Percentiles rank a stretch among this genome's conserved stretches.
Evolutionary conservation across 140 eudicot genomes (phyloP).

Genomic region (Erigeron philadelphicus): DNA sequence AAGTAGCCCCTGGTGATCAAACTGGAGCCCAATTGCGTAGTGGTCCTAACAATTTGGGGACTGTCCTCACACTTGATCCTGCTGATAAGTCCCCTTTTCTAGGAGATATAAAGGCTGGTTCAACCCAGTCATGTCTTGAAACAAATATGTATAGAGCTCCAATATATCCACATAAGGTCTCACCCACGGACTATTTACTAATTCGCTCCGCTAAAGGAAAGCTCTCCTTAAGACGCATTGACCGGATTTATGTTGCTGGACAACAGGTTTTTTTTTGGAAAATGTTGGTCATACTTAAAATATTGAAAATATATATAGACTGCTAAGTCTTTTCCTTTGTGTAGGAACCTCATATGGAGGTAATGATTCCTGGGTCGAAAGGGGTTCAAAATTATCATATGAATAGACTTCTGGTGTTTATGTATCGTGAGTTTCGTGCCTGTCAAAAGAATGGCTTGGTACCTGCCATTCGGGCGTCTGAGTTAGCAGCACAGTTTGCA

Average conservation of each 20-base stretch:
- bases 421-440: conserved; percentile 87
- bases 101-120: conserved; percentile 94
- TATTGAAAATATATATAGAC: not conserved
- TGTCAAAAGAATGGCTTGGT: conserved; percentile 73
- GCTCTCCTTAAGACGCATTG: conserved; percentile 89
- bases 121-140: conserved; percentile 82
- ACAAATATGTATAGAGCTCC: conserved; percentile 97
- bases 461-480: conserved; percentile 78
- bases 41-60: conserved; percentile 58
- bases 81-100: conserved; percentile 97
- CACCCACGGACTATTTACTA: conserved; percentile 79
- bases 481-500: conserved; percentile 72
- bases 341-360: conserved; percentile 98
- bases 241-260: conserved; percentile 82
- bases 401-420: conserved; percentile 78
- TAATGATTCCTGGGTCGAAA: conserved; percentile 82
- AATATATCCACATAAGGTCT: conserved; percentile 69
- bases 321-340: conserved; percentile 19
- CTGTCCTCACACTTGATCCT: conserved; percentile 71
- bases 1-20: conserved; percentile 74
- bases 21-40: conserved; percentile 56
- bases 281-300: not conserved
- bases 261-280: conserved; percentile 63
- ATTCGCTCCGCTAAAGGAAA: conserved; percentile 96
- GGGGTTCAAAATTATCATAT: conserved; percentile 59